These are phyloP conservation scores for Sordariomycetes sp. DNA, from an alignment of 2,329 filamentous ascomycete genomes.

Conservation along the genomic window DNA sequence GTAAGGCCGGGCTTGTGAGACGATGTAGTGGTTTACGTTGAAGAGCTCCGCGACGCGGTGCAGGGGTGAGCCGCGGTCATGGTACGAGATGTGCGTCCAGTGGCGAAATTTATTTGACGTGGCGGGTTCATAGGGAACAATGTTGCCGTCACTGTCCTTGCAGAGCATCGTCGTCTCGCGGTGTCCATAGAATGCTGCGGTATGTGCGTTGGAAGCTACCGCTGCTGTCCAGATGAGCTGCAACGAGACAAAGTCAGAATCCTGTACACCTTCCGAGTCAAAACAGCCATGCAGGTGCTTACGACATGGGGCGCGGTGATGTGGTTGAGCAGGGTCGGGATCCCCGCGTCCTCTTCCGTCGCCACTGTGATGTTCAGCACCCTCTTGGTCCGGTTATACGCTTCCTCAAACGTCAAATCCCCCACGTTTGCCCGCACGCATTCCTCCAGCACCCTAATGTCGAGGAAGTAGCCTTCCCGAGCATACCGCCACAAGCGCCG, in stretches of 20 bases:
- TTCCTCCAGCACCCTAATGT: conserved; percentile 68
- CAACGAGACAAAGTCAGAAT: neutral
- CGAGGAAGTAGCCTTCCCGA: conserved; percentile 69
- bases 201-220: conserved; percentile 59
- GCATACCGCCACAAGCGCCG: conserved; percentile 58
- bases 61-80: conserved; percentile 51
- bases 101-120: conserved; percentile 51
- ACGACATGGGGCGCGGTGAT: conserved; percentile 87
- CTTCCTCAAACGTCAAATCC: conserved; percentile 86
- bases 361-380: conserved; percentile 88
- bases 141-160: conserved; percentile 60
- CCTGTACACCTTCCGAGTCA: neutral
- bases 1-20: conserved; percentile 85
- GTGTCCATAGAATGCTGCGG: conserved; percentile 50
- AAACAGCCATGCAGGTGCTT: conserved; percentile 23
- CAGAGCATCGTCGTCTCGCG: conserved; percentile 56
- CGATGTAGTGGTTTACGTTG: conserved; percentile 91
- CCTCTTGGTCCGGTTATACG: conserved; percentile 71
- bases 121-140: conserved; percentile 56
- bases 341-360: conserved; percentile 57
- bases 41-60: conserved; percentile 68
- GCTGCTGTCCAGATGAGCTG: conserved; percentile 72
- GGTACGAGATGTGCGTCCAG: conserved; percentile 52
- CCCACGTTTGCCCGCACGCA: conserved; percentile 78
- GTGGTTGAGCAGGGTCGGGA: conserved; percentile 81